Evolutionary conservation across 352 stramenopile species (phyloP).

Genomic region (Globisporangium paddicum): DNA sequence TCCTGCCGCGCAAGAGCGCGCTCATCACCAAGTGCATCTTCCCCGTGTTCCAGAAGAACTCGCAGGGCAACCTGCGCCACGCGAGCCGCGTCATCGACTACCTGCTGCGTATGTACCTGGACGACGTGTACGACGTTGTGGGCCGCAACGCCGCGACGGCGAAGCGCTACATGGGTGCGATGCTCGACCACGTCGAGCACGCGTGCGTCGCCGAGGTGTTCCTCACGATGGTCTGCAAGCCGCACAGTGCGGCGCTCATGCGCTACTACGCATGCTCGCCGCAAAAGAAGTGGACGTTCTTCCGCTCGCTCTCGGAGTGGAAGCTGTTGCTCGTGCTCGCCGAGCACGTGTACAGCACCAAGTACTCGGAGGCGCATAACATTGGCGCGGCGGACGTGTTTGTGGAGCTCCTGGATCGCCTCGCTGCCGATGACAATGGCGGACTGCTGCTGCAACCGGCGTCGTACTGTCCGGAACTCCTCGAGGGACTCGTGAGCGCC

Average conservation of each 20-base stretch:
- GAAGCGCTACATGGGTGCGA: conserved; percentile 76
- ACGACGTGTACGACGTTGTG: conserved; percentile 87
- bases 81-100: conserved; percentile 86
- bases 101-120: conserved; percentile 76
- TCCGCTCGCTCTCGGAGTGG: conserved; percentile 81
- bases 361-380: conserved; percentile 62
- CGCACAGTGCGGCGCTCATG: conserved; percentile 68
- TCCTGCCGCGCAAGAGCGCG: conserved; percentile 76
- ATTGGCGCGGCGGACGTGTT: conserved; percentile 86
- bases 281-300: conserved; percentile 87
- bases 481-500: conserved; percentile 74
- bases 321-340: conserved; percentile 84
- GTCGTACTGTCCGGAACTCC: conserved; percentile 77
- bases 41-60: conserved; percentile 62
- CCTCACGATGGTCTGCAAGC: conserved; percentile 83
- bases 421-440: conserved; percentile 87
- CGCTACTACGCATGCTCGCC: conserved; percentile 63
- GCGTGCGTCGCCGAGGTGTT: conserved; percentile 84
- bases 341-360: conserved; percentile 63
- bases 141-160: conserved; percentile 54
- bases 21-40: conserved; percentile 81
- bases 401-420: conserved; percentile 80
- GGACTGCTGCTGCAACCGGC: conserved; percentile 84
- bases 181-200: conserved; percentile 80
- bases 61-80: conserved; percentile 79